phyloP scores from a whole-genome alignment of 2,329 filamentous ascomycete genomes.

The Phaeomoniella chlamydospora region DNA sequence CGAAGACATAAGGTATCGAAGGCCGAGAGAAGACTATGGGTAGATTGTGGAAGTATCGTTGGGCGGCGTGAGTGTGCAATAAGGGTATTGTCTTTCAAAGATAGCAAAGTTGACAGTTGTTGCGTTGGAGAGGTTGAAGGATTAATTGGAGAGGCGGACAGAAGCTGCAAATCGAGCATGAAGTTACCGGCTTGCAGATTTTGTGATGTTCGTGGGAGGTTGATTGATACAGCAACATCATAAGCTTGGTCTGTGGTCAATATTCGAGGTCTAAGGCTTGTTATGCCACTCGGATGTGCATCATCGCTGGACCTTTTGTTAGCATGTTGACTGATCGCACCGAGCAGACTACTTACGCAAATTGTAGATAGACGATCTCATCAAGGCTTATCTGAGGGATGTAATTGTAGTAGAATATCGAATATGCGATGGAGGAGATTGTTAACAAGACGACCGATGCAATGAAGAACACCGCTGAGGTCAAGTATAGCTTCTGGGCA shows the following conservation, averaged over 20 bases:
- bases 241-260: constrained; percentile 65
- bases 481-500: constrained; percentile 51
- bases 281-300: constrained; percentile 37
- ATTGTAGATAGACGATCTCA: constrained; percentile 51
- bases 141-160: constrained; percentile 30
- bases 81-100: constrained; percentile 19
- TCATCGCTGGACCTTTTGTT: constrained; percentile 14
- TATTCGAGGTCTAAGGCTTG: constrained; percentile 26
- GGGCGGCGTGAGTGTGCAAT: constrained; percentile 56
- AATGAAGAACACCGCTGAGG: constrained; percentile 37
- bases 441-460: constrained; percentile 41
- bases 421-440: constrained; percentile 46
- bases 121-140: constrained; percentile 4
- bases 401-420: constrained; percentile 54
- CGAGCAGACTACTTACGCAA: too few relatives aligned
- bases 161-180: constrained; percentile 72
- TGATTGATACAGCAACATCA: constrained; percentile 63
- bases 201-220: constrained; percentile 59
- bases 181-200: constrained; percentile 80
- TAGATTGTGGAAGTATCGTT: constrained; percentile 60
- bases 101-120: constrained; percentile 4
- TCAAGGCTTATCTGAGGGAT: constrained; percentile 51
- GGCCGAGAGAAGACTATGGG: constrained; percentile 36
- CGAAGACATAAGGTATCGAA: constrained; percentile 43
- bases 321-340: too few relatives aligned